phyloP scores from a whole-genome alignment of 2,329 filamentous ascomycete genomes.

The Leptosphaerulina australis region DNA sequence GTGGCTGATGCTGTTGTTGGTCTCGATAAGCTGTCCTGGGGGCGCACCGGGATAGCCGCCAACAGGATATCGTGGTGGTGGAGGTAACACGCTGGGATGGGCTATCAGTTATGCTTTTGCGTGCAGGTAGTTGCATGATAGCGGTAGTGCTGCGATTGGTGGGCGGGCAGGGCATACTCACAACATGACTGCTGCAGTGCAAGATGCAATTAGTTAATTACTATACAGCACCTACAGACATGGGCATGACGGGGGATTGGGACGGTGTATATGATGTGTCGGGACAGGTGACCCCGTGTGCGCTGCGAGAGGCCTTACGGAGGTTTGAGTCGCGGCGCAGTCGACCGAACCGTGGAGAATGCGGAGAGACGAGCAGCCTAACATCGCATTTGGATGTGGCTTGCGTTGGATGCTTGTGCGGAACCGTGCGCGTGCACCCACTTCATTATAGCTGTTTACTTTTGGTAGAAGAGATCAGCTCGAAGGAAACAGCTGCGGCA shows the following conservation, averaged over 20 bases:
- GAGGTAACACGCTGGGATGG: slow-evolving; percentile 67
- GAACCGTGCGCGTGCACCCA: slow-evolving; percentile 7
- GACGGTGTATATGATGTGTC: slow-evolving; percentile 11
- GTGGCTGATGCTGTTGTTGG: slow-evolving; percentile 84
- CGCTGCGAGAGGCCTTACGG: slow-evolving; percentile 11
- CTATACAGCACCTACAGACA: slow-evolving; percentile 16
- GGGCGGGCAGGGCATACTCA: slow-evolving; percentile 34
- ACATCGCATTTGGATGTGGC: slow-evolving; percentile 18
- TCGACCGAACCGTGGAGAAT: slow-evolving; percentile 18
- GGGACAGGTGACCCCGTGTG: slow-evolving; percentile 8
- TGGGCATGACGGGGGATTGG: slow-evolving; percentile 17
- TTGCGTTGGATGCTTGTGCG: slow-evolving; percentile 15
- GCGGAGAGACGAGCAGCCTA: slow-evolving; percentile 19
- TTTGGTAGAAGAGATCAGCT: neutral
- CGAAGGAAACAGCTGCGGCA: neutral
- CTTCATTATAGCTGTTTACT: neutral
- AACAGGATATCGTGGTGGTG: slow-evolving; percentile 83
- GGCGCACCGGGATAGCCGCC: slow-evolving; percentile 75
- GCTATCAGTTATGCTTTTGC: slow-evolving; percentile 34
- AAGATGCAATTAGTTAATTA: slow-evolving; percentile 32
- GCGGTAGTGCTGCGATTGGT: slow-evolving; percentile 33
- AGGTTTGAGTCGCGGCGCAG: slow-evolving; percentile 15
- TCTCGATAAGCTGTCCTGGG: slow-evolving; percentile 83
- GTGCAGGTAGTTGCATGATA: slow-evolving; percentile 24
- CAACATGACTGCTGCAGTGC: slow-evolving; percentile 44